Percentiles rank a stretch among this genome's conserved stretches.
phyloP scores from a whole-genome alignment of 805 yeast species.

The Metschnikowia gruessii region DNA sequence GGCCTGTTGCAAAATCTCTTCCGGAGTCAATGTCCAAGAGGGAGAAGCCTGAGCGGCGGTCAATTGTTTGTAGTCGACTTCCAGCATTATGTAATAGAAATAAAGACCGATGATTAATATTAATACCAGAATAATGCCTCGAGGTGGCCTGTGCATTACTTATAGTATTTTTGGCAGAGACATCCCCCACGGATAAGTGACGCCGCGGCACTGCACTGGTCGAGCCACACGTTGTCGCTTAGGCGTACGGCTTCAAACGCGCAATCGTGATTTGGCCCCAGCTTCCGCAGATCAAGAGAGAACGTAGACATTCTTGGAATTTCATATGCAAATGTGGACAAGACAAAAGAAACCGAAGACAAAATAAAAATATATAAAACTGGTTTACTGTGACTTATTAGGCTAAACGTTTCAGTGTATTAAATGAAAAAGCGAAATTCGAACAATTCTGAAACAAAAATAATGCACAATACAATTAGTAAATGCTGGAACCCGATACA shows the following conservation, averaged over 20 bases:
- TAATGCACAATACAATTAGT: no score
- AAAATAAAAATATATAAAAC: no score
- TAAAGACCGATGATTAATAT: not conserved
- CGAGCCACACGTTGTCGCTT: not conserved
- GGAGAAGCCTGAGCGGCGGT: slow-evolving; percentile 29
- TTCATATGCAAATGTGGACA: not conserved
- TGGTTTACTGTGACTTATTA: no score
- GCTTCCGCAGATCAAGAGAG: no score
- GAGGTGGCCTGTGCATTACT: not conserved
- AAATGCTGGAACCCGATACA: no score
- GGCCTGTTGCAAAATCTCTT: slow-evolving; percentile 43
- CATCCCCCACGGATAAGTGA: not conserved
- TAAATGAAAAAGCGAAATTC: no score
- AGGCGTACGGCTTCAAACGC: slow-evolving; percentile 5
- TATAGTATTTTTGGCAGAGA: not conserved
- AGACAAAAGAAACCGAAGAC: not conserved
- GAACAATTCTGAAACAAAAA: no score
- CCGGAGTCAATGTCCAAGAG: slow-evolving; percentile 59
- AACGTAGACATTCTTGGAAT: not conserved
- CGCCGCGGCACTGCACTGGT: slow-evolving; percentile 4
- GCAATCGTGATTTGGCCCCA: not conserved
- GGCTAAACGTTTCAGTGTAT: no score
- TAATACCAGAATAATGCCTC: not conserved
- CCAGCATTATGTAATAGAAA: slow-evolving; percentile 5
- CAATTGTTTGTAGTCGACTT: slow-evolving; percentile 5